These are phyloP conservation scores for Lagenidium sp. DNA, from an alignment of 352 stramenopile genomes.

Conservation along the genomic window DNA sequence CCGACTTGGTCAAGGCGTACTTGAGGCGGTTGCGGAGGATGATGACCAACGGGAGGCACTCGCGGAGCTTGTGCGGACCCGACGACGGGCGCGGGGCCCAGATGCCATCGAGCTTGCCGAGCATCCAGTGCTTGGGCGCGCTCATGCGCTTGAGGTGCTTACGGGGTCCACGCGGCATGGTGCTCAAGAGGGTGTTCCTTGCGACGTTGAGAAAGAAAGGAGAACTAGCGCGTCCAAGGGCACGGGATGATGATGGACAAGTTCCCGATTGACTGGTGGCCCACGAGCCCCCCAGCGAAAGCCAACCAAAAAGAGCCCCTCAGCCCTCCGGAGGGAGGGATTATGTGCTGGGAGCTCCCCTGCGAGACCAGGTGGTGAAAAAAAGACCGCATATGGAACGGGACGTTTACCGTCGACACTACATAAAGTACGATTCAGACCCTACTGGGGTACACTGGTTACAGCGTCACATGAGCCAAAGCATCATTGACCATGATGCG, in stretches of 20 bases:
- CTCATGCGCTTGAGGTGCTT: slow-evolving; percentile 86
- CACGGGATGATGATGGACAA: neutral
- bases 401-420: no score
- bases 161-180: slow-evolving; percentile 79
- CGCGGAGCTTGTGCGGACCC: slow-evolving; percentile 97
- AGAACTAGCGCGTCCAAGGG: slow-evolving; percentile 14
- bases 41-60: slow-evolving; percentile 97
- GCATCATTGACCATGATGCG: no score
- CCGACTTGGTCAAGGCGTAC: slow-evolving; percentile 98
- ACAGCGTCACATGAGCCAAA: no score
- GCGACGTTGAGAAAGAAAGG: slow-evolving; percentile 14
- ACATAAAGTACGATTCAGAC: no score
- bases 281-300: no score
- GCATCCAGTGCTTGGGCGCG: slow-evolving; percentile 86
- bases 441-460: no score
- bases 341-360: no score
- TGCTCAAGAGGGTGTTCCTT: slow-evolving; percentile 6
- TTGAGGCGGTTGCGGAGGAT: slow-evolving; percentile 99
- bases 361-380: no score
- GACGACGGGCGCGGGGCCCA: slow-evolving; percentile 91
- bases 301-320: no score
- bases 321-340: no score
- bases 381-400: no score
- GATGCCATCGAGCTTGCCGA: slow-evolving; percentile 88
- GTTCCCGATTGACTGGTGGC: no score